These are phyloP conservation scores for Paecilomyces formosus DNA, from an alignment of 2,329 filamentous ascomycete species.

Conservation along the genomic window DNA sequence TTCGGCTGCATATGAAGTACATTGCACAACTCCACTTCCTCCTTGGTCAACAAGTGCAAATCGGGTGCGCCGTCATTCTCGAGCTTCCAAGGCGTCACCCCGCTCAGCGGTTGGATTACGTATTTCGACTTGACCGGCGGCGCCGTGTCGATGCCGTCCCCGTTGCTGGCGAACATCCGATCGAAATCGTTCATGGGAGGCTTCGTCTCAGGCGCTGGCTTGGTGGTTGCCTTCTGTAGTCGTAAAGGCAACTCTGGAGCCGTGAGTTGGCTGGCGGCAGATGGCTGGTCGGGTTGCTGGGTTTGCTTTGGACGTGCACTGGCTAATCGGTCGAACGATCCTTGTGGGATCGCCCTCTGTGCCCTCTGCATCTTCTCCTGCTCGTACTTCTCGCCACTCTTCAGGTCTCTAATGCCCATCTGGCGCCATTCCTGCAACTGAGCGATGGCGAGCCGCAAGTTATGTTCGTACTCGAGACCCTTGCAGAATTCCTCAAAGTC, in stretches of 20 bases:
- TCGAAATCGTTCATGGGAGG: constrained; percentile 44
- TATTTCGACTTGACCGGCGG: constrained; percentile 44
- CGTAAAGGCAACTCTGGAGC: constrained; percentile 68
- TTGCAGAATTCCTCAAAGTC: constrained; percentile 84
- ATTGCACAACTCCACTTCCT: constrained; percentile 81
- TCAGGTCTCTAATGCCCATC: constrained; percentile 74
- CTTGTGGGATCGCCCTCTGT: constrained; percentile 60
- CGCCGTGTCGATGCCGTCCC: constrained; percentile 31
- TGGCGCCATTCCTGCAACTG: constrained; percentile 93
- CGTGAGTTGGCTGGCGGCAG: constrained; percentile 68
- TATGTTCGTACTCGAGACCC: constrained; percentile 82
- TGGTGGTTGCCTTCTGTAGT: constrained; percentile 34
- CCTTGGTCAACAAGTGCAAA: constrained; percentile 73
- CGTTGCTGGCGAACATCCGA: constrained; percentile 46
- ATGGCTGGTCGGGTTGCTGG: constrained; percentile 62
- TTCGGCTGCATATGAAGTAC: constrained; percentile 82
- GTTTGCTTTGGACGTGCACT: constrained; percentile 62
- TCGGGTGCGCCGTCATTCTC: constrained; percentile 69
- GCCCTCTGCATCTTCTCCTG: constrained; percentile 72
- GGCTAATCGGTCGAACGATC: constrained; percentile 78
- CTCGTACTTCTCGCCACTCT: constrained; percentile 87
- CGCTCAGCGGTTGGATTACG: constrained; percentile 42
- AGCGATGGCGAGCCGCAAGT: constrained; percentile 77
- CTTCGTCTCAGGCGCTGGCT: constrained; percentile 23
- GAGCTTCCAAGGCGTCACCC: constrained; percentile 50